Evolutionary conservation across 2,329 filamentous ascomycete species (phyloP).

Genomic region (Sporothrix inflata): DNA sequence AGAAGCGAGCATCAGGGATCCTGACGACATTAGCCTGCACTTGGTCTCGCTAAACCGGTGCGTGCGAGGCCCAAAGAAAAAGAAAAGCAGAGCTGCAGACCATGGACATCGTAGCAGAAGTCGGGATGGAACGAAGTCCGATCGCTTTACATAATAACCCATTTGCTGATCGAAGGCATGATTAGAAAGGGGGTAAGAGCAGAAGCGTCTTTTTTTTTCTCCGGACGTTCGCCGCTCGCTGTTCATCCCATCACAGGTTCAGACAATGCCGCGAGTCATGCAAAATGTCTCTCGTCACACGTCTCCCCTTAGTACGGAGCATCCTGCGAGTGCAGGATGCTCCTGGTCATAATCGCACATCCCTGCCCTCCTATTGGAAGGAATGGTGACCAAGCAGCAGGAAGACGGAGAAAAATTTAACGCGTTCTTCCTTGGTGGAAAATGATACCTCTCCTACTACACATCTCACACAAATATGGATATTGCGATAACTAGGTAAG

Average conservation of each 20-base stretch:
- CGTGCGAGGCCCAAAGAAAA: not conserved
- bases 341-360: not conserved
- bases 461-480: not conserved
- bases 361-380: not conserved
- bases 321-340: not conserved
- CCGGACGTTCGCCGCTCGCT: not conserved
- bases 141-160: not conserved
- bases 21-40: not conserved
- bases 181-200: not conserved
- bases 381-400: not conserved
- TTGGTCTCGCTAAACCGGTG: not conserved
- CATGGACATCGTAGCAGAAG: not conserved
- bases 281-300: not conserved
- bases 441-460: conserved; percentile 6
- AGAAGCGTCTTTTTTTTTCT: not conserved
- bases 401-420: not conserved
- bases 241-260: not conserved
- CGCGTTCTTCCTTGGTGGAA: not conserved
- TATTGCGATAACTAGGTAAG: not conserved
- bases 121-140: not conserved
- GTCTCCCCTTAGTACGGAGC: not conserved
- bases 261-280: not conserved
- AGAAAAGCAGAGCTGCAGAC: not conserved
- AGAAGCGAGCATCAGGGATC: conserved; percentile 5
- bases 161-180: not conserved